Conservation (phyloP, 2,329 filamentous ascomycete species). For the Exophiala dermatitidis region DNA sequence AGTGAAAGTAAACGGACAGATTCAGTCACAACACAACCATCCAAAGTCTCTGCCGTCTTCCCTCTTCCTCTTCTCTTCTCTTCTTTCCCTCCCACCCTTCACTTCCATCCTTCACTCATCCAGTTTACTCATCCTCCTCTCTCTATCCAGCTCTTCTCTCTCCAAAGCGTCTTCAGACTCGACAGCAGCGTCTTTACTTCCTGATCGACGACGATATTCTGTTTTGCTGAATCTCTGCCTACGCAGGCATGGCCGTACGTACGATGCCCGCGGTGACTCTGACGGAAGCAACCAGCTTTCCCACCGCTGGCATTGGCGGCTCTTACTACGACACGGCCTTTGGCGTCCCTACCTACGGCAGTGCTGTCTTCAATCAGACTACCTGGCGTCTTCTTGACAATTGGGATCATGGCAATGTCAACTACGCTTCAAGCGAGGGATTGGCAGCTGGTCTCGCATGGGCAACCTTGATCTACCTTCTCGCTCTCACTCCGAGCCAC, state of each 20-base stretch:
- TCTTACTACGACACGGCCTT: slow-evolving; percentile 16
- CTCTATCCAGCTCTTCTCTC: neutral
- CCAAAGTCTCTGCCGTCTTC: neutral
- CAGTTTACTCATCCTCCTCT: neutral
- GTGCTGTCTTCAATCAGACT: slow-evolving; percentile 2
- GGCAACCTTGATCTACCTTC: slow-evolving; percentile 21
- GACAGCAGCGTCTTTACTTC: neutral
- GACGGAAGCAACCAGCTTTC: slow-evolving; percentile 7
- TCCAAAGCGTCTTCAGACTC: neutral
- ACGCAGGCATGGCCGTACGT: neutral
- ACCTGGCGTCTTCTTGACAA: slow-evolving; percentile 20
- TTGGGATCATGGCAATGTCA: slow-evolving; percentile 10
- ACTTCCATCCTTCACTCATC: neutral
- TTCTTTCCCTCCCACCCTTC: neutral
- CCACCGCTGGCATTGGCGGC: slow-evolving; percentile 19
- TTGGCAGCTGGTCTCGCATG: slow-evolving; percentile 15
- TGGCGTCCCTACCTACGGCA: slow-evolving; percentile 14
- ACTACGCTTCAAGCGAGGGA: slow-evolving; percentile 11
- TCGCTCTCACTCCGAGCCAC: slow-evolving; percentile 16
- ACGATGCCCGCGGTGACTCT: slow-evolving; percentile 1
- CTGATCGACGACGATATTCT: neutral
- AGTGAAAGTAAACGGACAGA: neutral
- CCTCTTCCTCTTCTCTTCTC: neutral
- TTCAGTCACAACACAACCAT: neutral
- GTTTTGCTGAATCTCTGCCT: neutral